Base-by-base conservation (phyloP, 495 filamentous ascomycete species). In the Penicillium goetzii region DNA sequence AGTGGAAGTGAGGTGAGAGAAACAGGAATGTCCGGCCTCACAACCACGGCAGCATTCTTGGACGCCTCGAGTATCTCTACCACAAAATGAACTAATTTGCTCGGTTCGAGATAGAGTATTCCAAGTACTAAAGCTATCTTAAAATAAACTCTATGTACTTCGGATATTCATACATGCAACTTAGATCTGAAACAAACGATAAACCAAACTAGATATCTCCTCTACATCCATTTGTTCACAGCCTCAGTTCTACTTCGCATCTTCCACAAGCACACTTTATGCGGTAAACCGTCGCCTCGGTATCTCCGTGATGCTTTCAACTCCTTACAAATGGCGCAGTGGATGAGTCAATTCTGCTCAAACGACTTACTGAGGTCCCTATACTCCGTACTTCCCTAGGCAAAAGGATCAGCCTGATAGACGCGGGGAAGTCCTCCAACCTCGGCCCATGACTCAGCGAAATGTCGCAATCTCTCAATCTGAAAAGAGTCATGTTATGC, bases 391-490 rank as follows among this genome's bases (percentile, higher is more conserved):
- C 28, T 6, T 30, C 28, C 28, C 2, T 6, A 30, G 28, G 2
- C 28, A 30, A 30, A 30, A 30, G 3, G 28, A 30, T 30, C 28
- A 30, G 28, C 28, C 28, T 57, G 55, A 64, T 50, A 41, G 40
- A 30, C 11, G 38, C 41, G 56, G 56, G 47, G 47, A 51, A 51
- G 26, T 6, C 23, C 36, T 36, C 45, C 21, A 21, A 33, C 61
- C 61, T 50, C 61, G 54, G 61, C 15, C 53, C 59, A 43, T 53
- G 55, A 59, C 34, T 58, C 54, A 52, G 54, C 55, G 45, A 49
- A n/a, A n/a, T 54, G 33, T 53, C 54, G 53, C 32, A 23, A 61
- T 64, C 41, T 25, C 19, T 52, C 40, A 23, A 25, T 51, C 14
- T 34, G 36, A 59, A 36, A 47, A 47, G 21, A 47, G 17, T 19